Base-by-base conservation (phyloP, 2,329 filamentous ascomycete genomes). In the Beauveria sp. region DNA sequence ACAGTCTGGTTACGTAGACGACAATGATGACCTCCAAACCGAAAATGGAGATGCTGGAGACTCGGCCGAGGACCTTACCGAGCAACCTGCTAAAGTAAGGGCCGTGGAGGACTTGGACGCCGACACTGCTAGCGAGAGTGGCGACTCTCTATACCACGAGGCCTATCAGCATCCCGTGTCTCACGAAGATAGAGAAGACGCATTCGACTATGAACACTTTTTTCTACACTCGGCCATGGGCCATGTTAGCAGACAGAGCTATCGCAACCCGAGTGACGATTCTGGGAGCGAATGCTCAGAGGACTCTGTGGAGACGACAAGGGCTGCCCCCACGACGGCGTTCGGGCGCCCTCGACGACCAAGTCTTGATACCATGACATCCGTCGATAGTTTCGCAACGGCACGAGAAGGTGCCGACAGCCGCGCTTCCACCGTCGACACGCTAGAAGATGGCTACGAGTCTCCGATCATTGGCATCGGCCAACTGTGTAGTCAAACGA, bases 201-300 rank as follows among this genome's bases (percentile, higher is more conserved):
- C 93, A 1, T 98, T 98, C 69, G 93, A 98, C 72, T 98, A 98
- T 65, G 90, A 96, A 73, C 88, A 96, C 71, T 97, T 97, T 76
- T 96, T 96, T 73, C 80, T 97, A 16, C 92, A 97, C 73, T 96
- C 91, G 67, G 91, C 92, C 12, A 88, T 97, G 83, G 92, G 91
- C 6, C 91, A 83, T 2, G 87, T 91, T 69, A 86, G 83, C 66
- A 74, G 78, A 49, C 42, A 68, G 67, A 64, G 66, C 67, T 50
- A 61, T 63, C 49, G 63, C 22, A 56, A 14, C 62, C 69, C 45
- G 65, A 68, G 61, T 65, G 73, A 69, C 6, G 85, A 84, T 66
- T 73, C 71, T 48, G 78, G 76, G 55, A 88, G 86, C 68, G 80
- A 77, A 63, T 80, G 76, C 67, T 88, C 85, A 0, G 82, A 84